Base-by-base conservation (phyloP, 495 filamentous ascomycete genomes). In the Annulohypoxylon moriforme region DNA sequence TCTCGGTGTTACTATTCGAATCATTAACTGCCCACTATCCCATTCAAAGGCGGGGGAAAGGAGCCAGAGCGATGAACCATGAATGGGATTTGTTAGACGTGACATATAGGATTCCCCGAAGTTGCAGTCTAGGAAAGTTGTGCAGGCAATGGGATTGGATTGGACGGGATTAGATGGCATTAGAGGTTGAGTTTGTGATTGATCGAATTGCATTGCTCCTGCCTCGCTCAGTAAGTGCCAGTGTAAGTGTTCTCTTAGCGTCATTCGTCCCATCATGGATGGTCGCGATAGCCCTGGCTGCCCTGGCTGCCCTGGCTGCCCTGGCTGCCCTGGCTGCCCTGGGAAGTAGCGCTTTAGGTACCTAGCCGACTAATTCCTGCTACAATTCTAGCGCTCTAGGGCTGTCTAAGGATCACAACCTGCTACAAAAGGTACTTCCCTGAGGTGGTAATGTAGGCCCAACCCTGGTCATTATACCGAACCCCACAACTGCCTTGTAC, bases 81-180 rank as follows among this genome's bases (percentile, higher is more conserved):
- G 55, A 65, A 73, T 73, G 70, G 70, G 64, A 73, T 73, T 49
- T 73, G 64, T 72, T 64, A 29, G 65, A 5, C 20, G 46, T 56
- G 25, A 38, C 13, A 63, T 40, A 73, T 73, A 65, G 70, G 70
- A 73, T 64, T 68, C 60, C 64, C 64, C 64, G 64, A 68, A 65
- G 64, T 60, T 68, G 40, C 57, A 53, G 49, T 52, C 42, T 44
- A 20, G 40, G 16, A 20, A 44, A 44, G 40, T 44, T 31, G 34
- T 52, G 31, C 59, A 40, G 42, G 36, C 53, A 58, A 49, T 36
- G 25, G n/a, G 20, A 49, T 61, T 47, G 20, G 13, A 52, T 24
- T 52, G 22, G 47, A n/a, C 10, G 47, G 9, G n/a, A n/a, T n/a
- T n/a, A n/a, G n/a, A n/a, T n/a, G n/a, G n/a, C n/a, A 27, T 52